phyloP scores from a whole-genome alignment of 1,284 basidiomycete species.

The Microbotryomycetes sp. region DNA sequence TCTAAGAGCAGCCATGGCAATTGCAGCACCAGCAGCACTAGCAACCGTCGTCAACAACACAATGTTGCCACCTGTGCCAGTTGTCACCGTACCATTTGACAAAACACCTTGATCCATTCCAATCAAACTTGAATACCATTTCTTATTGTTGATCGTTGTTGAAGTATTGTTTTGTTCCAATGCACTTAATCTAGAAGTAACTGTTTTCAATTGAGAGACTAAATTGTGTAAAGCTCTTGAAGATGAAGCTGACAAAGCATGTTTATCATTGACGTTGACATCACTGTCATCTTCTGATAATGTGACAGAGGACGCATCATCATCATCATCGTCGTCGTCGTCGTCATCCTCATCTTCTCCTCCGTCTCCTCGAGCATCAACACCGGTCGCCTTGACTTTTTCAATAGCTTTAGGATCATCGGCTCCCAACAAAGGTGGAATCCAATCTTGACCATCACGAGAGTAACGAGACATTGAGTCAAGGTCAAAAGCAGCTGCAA shows the following conservation, averaged over 20 bases:
- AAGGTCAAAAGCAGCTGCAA: slow-evolving; percentile 1
- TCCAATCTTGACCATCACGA: slow-evolving; percentile 22
- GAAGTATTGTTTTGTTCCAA: slow-evolving; percentile 9
- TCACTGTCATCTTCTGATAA: background rate
- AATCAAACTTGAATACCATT: background rate
- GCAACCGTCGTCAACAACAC: slow-evolving; percentile 13
- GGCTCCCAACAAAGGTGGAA: slow-evolving; percentile 32
- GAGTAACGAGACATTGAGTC: background rate
- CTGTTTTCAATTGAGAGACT: slow-evolving; percentile 13
- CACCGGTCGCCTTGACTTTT: background rate
- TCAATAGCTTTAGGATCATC: background rate
- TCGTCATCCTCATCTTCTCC: slow-evolving; percentile 12
- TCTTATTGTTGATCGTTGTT: background rate
- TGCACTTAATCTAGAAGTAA: slow-evolving; percentile 17
- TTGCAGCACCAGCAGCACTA: slow-evolving; percentile 15
- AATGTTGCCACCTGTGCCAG: background rate
- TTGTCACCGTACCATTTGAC: background rate
- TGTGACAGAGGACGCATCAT: background rate
- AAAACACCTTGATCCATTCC: too few relatives aligned
- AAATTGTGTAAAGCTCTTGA: slow-evolving; percentile 18
- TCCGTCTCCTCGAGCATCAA: background rate
- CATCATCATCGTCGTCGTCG: slow-evolving; percentile 7
- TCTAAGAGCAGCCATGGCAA: slow-evolving; percentile 15
- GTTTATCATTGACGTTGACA: background rate
- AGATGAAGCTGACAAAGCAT: slow-evolving; percentile 4